Conservation (phyloP, 345 rosid species). For the Bruguiera gymnorhiza region DNA sequence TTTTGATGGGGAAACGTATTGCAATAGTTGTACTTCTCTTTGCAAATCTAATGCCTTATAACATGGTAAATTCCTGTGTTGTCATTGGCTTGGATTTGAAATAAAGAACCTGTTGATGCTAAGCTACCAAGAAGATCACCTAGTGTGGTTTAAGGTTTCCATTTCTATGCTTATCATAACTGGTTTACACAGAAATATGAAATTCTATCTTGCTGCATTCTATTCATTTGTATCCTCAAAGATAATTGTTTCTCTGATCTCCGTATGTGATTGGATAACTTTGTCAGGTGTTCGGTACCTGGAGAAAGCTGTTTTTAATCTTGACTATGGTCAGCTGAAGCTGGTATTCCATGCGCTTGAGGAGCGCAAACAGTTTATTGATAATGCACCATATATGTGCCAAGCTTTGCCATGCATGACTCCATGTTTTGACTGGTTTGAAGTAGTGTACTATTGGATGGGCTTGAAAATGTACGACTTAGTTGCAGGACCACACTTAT, state of each 20-base stretch:
- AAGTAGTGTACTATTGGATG: constrained; percentile 85
- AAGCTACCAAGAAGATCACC: no score
- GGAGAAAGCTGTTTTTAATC: constrained; percentile 96
- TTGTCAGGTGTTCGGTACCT: constrained; percentile 81
- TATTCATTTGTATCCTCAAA: neutral
- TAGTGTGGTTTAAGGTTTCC: no score
- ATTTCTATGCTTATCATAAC: neutral
- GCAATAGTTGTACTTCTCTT: no score
- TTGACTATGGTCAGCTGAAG: constrained; percentile 90
- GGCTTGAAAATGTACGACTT: constrained; percentile 96
- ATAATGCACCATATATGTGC: constrained; percentile 93
- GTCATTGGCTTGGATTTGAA: no score
- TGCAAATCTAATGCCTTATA: no score
- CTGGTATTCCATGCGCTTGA: constrained; percentile 94
- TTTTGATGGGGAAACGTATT: no score
- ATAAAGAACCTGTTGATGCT: no score
- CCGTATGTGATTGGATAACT: neutral
- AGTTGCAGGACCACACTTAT: constrained; percentile 79
- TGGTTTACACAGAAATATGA: neutral
- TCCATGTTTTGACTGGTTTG: constrained; percentile 96
- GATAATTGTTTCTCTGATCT: neutral
- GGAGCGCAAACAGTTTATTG: constrained; percentile 91
- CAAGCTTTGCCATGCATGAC: constrained; percentile 98
- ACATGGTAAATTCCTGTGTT: no score
- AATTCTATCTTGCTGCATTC: neutral